Conservation (phyloP, 257 asterid species). For the Solanum etuberosum region DNA sequence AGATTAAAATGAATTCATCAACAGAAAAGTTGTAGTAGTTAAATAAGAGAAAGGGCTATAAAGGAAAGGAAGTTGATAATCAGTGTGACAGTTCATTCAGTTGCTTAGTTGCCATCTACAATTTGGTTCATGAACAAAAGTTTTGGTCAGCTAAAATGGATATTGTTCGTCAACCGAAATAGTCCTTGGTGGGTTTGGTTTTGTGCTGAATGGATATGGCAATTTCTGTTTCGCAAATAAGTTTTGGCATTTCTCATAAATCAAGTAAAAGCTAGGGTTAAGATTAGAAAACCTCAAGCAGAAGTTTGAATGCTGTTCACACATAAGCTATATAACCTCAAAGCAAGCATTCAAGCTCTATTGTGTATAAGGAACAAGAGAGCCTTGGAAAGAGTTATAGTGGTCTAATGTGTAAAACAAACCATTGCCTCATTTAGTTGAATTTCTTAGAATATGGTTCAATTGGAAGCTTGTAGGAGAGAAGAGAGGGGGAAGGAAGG, state of each 20-base stretch:
- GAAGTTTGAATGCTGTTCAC: not conserved
- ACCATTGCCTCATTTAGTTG: not conserved
- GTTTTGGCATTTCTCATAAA: not conserved
- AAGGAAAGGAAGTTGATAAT: not conserved
- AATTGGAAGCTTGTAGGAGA: not conserved
- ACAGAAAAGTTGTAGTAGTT: not conserved
- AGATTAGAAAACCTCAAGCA: not conserved
- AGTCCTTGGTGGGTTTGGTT: not conserved
- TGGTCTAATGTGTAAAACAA: not conserved
- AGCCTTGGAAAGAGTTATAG: not conserved
- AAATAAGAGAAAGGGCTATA: not conserved
- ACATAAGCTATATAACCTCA: not conserved
- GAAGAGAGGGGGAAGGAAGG: not conserved
- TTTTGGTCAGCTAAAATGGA: not conserved
- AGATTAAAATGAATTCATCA: not conserved
- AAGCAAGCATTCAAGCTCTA: not conserved
- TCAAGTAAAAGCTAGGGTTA: not conserved
- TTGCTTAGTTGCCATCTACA: not conserved
- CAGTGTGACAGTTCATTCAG: not conserved
- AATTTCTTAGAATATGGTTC: not conserved
- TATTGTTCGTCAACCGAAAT: not conserved
- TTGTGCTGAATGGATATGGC: not conserved
- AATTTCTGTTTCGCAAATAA: not conserved
- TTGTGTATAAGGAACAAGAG: not conserved
- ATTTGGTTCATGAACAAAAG: not conserved